These are phyloP conservation scores for Xylaria sp. DNA, from an alignment of 2,329 filamentous ascomycete genomes.

Conservation along the genomic window DNA sequence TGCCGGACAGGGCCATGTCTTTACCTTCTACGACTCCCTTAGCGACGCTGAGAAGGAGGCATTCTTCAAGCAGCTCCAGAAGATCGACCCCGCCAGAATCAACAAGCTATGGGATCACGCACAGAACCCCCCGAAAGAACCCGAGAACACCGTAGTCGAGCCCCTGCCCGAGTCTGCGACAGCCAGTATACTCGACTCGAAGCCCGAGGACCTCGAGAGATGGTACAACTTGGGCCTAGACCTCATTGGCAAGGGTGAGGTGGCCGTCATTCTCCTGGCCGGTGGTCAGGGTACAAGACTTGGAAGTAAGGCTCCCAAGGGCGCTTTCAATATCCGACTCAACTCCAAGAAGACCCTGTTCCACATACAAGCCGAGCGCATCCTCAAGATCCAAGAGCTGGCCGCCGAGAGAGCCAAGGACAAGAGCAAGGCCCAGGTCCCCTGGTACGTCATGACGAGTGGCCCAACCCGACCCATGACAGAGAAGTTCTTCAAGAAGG, in stretches of 20 bases:
- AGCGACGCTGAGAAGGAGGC: conserved; percentile 75
- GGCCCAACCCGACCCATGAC: conserved; percentile 91
- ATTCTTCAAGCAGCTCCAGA: conserved; percentile 83
- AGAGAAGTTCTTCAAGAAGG: conserved; percentile 80
- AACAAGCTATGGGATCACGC: conserved; percentile 86
- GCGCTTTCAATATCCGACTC: conserved; percentile 95
- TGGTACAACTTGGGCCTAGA: conserved; percentile 89
- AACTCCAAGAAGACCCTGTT: conserved; percentile 94
- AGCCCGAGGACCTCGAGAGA: conserved; percentile 76
- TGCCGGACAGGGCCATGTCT: conserved; percentile 83
- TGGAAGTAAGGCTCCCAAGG: conserved; percentile 95
- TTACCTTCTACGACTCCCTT: conserved; percentile 87
- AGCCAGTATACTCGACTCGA: conserved; percentile 91
- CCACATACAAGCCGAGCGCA: conserved; percentile 96
- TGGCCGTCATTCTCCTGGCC: conserved; percentile 93
- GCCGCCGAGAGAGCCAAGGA: conserved; percentile 75
- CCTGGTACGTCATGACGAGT: conserved; percentile 99
- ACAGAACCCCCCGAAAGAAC: conserved; percentile 77
- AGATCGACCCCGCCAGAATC: conserved; percentile 86
- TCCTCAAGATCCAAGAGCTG: conserved; percentile 83
- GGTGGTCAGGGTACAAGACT: conserved; percentile 95
- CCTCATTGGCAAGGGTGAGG: conserved; percentile 78
- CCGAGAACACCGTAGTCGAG: conserved; percentile 71
- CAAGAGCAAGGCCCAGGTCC: conserved; percentile 72
- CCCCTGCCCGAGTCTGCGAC: conserved; percentile 87